phyloP scores from a whole-genome alignment of 495 filamentous ascomycete genomes.

The Penicillium lagena region DNA sequence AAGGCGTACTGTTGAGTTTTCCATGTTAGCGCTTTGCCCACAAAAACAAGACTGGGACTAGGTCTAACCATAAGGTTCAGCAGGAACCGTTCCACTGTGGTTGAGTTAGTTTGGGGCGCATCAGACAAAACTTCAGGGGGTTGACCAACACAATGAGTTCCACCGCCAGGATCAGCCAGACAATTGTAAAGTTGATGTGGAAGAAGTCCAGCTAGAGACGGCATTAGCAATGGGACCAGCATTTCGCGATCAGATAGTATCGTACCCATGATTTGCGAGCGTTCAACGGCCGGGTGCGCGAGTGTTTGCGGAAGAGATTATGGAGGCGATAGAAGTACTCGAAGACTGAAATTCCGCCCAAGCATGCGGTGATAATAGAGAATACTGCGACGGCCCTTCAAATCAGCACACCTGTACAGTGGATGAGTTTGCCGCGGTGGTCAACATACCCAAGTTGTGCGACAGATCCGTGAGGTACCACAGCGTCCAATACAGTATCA shows the following conservation, averaged over 20 bases:
- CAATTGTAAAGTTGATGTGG: constrained; percentile 55
- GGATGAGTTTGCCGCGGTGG: constrained; percentile 2
- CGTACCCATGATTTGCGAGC: constrained; percentile 43
- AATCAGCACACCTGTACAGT: no score
- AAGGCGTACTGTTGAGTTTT: constrained; percentile 37
- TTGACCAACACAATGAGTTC: constrained; percentile 48
- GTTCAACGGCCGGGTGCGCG: constrained; percentile 47
- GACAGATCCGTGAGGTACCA: constrained; percentile 50
- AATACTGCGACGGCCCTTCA: constrained; percentile 32
- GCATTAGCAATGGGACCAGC: constrained; percentile 1
- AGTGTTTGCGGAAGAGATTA: constrained; percentile 39
- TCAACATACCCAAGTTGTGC: constrained; percentile 44
- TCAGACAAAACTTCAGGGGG: no score
- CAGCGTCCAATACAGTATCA: constrained; percentile 51
- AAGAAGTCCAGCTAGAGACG: constrained; percentile 50
- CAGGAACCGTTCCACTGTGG: constrained; percentile 32
- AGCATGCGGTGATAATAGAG: constrained; percentile 48
- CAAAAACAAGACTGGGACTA: not conserved
- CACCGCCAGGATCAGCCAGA: constrained; percentile 40
- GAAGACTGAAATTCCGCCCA: constrained; percentile 55
- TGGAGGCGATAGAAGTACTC: constrained; percentile 48
- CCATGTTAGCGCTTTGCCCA: not conserved
- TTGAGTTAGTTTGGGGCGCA: constrained; percentile 16
- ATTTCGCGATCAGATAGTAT: not conserved
- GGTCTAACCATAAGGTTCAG: constrained; percentile 30